These are phyloP conservation scores for Medicago arabica DNA, from an alignment of 306 rosid genomes.

Conservation along the genomic window DNA sequence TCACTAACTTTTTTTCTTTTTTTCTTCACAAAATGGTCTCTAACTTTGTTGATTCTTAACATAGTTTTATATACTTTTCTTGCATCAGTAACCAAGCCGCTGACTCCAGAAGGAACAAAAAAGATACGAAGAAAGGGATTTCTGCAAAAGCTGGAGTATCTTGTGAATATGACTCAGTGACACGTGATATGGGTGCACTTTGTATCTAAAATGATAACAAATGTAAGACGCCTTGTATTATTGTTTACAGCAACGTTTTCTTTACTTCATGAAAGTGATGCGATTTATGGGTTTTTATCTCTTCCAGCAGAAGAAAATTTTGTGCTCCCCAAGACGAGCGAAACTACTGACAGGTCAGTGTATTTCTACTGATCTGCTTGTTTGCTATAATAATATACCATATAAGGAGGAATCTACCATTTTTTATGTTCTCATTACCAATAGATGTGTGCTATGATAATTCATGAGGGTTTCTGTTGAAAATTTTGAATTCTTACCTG, in stretches of 20 bases:
- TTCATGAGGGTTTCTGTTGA: slow-evolving; percentile 36
- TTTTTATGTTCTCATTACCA: not conserved
- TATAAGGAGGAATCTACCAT: not conserved
- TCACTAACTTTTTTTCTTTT: slow-evolving; percentile 11
- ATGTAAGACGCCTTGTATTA: slow-evolving; percentile 41
- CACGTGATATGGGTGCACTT: slow-evolving; percentile 85
- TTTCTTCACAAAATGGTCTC: too few relatives aligned
- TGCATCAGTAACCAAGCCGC: slow-evolving; percentile 59
- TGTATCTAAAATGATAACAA: slow-evolving; percentile 61
- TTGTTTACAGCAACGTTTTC: slow-evolving; percentile 8
- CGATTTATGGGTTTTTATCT: slow-evolving; percentile 28
- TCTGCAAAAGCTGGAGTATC: slow-evolving; percentile 43
- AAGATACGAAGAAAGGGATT: slow-evolving; percentile 56
- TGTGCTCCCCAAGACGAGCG: slow-evolving; percentile 31
- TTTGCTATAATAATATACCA: not conserved
- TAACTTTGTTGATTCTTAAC: slow-evolving; percentile 14
- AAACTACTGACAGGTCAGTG: slow-evolving; percentile 41
- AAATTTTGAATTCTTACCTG: slow-evolving; percentile 26
- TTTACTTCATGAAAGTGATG: slow-evolving; percentile 29
- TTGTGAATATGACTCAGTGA: not conserved
- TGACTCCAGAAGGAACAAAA: slow-evolving; percentile 61
- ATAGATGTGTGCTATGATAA: slow-evolving; percentile 17
- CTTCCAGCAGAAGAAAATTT: slow-evolving; percentile 25
- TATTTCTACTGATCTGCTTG: slow-evolving; percentile 15
- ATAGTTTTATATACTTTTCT: slow-evolving; percentile 33